Base-by-base conservation (phyloP, 331 rosid genomes). In the Prunus yedoensis region DNA sequence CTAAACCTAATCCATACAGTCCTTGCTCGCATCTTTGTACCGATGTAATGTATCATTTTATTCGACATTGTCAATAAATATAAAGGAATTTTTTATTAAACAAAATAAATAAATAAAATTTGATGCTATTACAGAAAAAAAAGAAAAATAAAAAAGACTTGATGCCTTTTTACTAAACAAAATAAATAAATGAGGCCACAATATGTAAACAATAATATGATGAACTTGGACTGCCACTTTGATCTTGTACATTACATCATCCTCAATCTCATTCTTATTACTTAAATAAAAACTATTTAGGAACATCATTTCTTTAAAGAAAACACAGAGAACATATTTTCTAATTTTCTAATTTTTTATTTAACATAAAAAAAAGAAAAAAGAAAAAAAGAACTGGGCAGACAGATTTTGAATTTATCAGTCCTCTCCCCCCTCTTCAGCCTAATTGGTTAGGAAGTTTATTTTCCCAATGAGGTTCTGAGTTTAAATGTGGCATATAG, bases 201-300 rank as follows among this genome's bases (percentile, higher is more conserved):
- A 1, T 5, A 21, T 57, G 16, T 9, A 18, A 54, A 70, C 43
- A 51, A 63, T 52, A 15, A 63, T 41, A 25, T 32, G 14, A 76
- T 54, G 76, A 61, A 79, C 67, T 74, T 73, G 46, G 67, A 49
- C 79, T 68, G 51, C 41, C 18, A 12, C 17, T 13, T 38, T 27
- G 59, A 58, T 18, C n/a, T 17, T 30, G 60, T 74, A 8, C 76
- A 47, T 46, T 35, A 32, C 38, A 32, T 4, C 13, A 50, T 28
- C 41, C 21, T 64, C 59, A 66, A 13, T 27, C 61, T 70, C 30
- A 5, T 69, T 30, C 49, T 14, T 28, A 5, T 52, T 47, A 51
- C 17, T 25, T 21, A 68, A 68, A 46, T 68, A 17, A 68, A 14
- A 68, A 68, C 73, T 47, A 25, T 47, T 46, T 35, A 23, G 38